Percentiles rank a stretch among this genome's conserved stretches.
phyloP scores from a whole-genome alignment of 164 flowering plant genomes.

The Warburgia ugandensis region DNA sequence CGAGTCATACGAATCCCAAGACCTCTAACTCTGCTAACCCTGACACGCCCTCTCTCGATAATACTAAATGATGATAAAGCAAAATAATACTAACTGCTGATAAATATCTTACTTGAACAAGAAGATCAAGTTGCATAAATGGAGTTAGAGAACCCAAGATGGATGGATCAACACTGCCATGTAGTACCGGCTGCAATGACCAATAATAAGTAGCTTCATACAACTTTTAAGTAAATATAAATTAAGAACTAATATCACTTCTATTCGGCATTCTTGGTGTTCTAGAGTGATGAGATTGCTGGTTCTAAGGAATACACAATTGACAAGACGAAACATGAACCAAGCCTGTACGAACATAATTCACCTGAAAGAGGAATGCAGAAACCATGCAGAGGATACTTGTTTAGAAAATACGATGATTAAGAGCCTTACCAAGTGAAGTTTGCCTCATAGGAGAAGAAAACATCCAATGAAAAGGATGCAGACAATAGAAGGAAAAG shows the following conservation, averaged over 20 bases:
- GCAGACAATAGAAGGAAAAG: too few species aligned
- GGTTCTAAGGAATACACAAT: too few species aligned
- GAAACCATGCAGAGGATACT: too few species aligned
- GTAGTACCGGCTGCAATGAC: slow-evolving; percentile 56
- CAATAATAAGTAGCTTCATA: slow-evolving; percentile 1
- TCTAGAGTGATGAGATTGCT: too few species aligned
- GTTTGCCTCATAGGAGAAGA: too few species aligned
- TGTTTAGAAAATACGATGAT: too few species aligned
- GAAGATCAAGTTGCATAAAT: slow-evolving; percentile 95
- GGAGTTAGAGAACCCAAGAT: slow-evolving; percentile 91
- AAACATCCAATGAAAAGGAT: too few species aligned
- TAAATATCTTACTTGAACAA: slow-evolving; percentile 59
- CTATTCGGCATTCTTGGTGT: too few species aligned
- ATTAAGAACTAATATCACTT: not conserved
- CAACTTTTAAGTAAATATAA: not conserved
- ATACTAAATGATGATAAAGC: not conserved
- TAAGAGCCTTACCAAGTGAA: too few species aligned
- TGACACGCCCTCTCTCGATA: slow-evolving; percentile 58
- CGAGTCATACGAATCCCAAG: slow-evolving; percentile 95
- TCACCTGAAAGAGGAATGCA: too few species aligned
- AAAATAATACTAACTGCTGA: not conserved
- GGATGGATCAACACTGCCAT: slow-evolving; percentile 72
- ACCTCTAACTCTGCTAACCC: slow-evolving; percentile 75
- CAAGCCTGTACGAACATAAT: too few species aligned
- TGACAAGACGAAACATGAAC: too few species aligned